A percentile compares a stretch with the other conserved stretches of the same genome.
phyloP scores from a whole-genome alignment of 805 yeast genomes.

The Nakazawaea peltata region DNA sequence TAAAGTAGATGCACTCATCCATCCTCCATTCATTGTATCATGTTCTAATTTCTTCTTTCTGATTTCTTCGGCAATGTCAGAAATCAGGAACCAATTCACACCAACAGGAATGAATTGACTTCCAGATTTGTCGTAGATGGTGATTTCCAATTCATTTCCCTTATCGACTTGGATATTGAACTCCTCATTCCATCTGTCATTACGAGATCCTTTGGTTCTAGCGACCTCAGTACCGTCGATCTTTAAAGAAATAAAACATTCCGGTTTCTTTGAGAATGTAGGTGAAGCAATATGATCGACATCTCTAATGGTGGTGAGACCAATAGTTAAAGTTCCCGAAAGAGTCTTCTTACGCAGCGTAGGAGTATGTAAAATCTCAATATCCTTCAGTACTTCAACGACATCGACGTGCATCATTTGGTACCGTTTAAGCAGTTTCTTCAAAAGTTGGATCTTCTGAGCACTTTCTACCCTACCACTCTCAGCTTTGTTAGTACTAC shows the following conservation, averaged over 20 bases:
- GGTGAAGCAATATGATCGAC: slow-evolving; percentile 91
- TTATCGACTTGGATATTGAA: slow-evolving; percentile 76
- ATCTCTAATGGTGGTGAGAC: slow-evolving; percentile 73
- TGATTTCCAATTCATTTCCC: slow-evolving; percentile 86
- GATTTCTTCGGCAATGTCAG: slow-evolving; percentile 91
- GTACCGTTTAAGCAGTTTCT: slow-evolving; percentile 77
- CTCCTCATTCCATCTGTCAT: slow-evolving; percentile 77
- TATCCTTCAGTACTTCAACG: slow-evolving; percentile 59
- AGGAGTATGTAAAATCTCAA: slow-evolving; percentile 59
- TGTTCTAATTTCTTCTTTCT: slow-evolving; percentile 82
- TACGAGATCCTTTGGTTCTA: slow-evolving; percentile 65
- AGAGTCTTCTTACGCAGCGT: slow-evolving; percentile 75
- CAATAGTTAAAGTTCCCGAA: slow-evolving; percentile 69
- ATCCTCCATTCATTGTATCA: slow-evolving; percentile 65
- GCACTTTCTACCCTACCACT: slow-evolving; percentile 80
- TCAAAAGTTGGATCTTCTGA: slow-evolving; percentile 76
- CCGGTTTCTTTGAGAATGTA: slow-evolving; percentile 69
- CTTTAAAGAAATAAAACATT: slow-evolving; percentile 67
- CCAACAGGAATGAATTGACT: slow-evolving; percentile 78
- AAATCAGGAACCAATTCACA: slow-evolving; percentile 79
- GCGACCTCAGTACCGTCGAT: slow-evolving; percentile 85
- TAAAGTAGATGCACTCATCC: slow-evolving; percentile 76
- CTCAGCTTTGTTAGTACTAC: slow-evolving; percentile 80
- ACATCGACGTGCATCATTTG: slow-evolving; percentile 78
- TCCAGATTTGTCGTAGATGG: slow-evolving; percentile 76